These are phyloP conservation scores for Trypanosoma mega DNA, from an alignment of 208 protist genomes.

Conservation along the genomic window DNA sequence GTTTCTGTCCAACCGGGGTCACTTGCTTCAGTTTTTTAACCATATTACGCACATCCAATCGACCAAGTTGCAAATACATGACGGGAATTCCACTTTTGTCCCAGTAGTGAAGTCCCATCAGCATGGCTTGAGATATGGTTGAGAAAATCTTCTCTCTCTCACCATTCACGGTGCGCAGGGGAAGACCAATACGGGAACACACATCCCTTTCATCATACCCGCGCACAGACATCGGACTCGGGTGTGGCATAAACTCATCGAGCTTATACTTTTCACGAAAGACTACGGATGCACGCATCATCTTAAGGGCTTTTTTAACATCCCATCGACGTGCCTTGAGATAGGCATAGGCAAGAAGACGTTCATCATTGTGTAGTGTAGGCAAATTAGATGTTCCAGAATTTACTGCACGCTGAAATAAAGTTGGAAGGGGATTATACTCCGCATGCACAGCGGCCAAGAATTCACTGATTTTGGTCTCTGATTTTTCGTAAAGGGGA, in stretches of 20 bases:
- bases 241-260: conserved; percentile 35
- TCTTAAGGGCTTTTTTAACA: conserved; percentile 56
- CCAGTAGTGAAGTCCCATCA: conserved; percentile 52
- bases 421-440: conserved; percentile 29
- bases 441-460: conserved; percentile 25
- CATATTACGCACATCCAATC: conserved; percentile 33
- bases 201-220: conserved; percentile 51
- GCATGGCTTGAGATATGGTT: not conserved
- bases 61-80: conserved; percentile 37
- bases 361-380: conserved; percentile 41
- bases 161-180: not conserved
- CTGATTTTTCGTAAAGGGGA: conserved; percentile 40
- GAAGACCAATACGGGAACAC: conserved; percentile 7
- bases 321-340: conserved; percentile 58
- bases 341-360: conserved; percentile 55
- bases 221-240: conserved; percentile 45
- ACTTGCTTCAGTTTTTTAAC: conserved; percentile 38
- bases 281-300: conserved; percentile 33
- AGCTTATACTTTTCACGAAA: conserved; percentile 38
- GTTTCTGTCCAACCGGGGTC: conserved; percentile 32
- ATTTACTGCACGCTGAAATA: conserved; percentile 21
- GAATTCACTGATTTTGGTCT: conserved; percentile 55
- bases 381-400: conserved; percentile 20
- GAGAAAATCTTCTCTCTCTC: conserved; percentile 32
- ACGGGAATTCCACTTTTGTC: conserved; percentile 56